Evolutionary conservation across 2,329 filamentous ascomycete genomes (phyloP).

Genomic region (Blastomyces silverae): DNA sequence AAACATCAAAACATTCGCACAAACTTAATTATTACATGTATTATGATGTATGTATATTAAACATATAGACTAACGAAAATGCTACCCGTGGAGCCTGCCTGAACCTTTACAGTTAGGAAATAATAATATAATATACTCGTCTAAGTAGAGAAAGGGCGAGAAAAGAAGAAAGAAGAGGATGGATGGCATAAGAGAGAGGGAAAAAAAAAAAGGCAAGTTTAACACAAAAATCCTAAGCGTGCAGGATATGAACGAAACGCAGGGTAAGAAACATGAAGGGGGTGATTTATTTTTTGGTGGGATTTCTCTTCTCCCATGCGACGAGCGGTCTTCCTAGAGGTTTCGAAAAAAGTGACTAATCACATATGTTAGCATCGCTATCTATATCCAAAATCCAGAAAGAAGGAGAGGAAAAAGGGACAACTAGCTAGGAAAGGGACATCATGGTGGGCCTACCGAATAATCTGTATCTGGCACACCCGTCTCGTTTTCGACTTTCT

Average conservation of each 20-base stretch:
- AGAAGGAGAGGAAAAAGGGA: too few relatives aligned
- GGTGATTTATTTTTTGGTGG: constrained; percentile 14
- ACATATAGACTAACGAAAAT: not conserved
- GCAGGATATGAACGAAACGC: not conserved
- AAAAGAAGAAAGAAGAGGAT: not conserved
- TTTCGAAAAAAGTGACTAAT: constrained; percentile 61
- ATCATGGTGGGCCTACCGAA: constrained; percentile 35
- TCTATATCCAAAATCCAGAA: not conserved
- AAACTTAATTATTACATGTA: not conserved
- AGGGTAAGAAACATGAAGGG: not conserved
- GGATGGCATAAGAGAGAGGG: too few relatives aligned
- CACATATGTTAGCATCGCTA: constrained; percentile 16
- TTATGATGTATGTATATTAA: not conserved
- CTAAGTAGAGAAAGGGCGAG: not conserved
- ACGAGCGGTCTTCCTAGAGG: constrained; percentile 65
- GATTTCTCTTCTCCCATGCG: constrained; percentile 21
- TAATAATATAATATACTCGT: not conserved
- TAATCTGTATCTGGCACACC: constrained; percentile 50
- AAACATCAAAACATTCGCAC: not conserved
- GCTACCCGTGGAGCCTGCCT: too few relatives aligned
- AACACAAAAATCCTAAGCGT: not conserved
- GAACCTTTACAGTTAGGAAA: not conserved
- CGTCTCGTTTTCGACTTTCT: constrained; percentile 57
- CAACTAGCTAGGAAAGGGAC: not conserved
- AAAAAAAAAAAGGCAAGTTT: not conserved